Conservation (phyloP, 2,329 filamentous ascomycete species). For the Claviceps pusilla region DNA sequence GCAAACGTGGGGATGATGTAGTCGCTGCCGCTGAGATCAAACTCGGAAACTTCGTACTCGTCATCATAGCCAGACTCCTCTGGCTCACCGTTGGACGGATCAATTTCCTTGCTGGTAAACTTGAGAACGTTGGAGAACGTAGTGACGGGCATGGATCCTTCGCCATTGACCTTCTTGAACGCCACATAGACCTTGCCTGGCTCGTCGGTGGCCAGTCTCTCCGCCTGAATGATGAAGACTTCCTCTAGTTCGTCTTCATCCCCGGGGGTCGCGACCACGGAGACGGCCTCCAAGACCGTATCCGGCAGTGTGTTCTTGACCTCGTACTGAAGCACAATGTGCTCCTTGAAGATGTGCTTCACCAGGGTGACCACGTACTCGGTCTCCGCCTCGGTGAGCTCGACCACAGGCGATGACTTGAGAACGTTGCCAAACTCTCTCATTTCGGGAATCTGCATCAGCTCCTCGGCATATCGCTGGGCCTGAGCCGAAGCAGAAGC, state of each 20-base stretch:
- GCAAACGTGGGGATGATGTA: slow-evolving; percentile 90
- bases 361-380: slow-evolving; percentile 89
- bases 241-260: slow-evolving; percentile 78
- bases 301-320: slow-evolving; percentile 93
- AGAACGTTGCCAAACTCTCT: slow-evolving; percentile 77
- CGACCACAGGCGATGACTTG: slow-evolving; percentile 74
- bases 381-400: slow-evolving; percentile 91
- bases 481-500: slow-evolving; percentile 66
- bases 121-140: slow-evolving; percentile 87
- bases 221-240: slow-evolving; percentile 82
- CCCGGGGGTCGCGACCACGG: slow-evolving; percentile 61
- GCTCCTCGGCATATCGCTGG: slow-evolving; percentile 77
- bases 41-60: slow-evolving; percentile 90
- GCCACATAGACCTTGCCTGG: slow-evolving; percentile 90
- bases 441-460: slow-evolving; percentile 81
- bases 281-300: slow-evolving; percentile 80
- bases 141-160: slow-evolving; percentile 59
- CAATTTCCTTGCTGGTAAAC: slow-evolving; percentile 96
- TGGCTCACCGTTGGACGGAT: slow-evolving; percentile 81
- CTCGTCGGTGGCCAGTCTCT: slow-evolving; percentile 68
- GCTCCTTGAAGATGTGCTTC: slow-evolving; percentile 97
- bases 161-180: slow-evolving; percentile 70
- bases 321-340: slow-evolving; percentile 90
- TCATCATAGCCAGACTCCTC: slow-evolving; percentile 91
- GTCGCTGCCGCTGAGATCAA: slow-evolving; percentile 81